Base-by-base conservation (phyloP, 2,329 filamentous ascomycete genomes). In the Cadophora malorum region DNA sequence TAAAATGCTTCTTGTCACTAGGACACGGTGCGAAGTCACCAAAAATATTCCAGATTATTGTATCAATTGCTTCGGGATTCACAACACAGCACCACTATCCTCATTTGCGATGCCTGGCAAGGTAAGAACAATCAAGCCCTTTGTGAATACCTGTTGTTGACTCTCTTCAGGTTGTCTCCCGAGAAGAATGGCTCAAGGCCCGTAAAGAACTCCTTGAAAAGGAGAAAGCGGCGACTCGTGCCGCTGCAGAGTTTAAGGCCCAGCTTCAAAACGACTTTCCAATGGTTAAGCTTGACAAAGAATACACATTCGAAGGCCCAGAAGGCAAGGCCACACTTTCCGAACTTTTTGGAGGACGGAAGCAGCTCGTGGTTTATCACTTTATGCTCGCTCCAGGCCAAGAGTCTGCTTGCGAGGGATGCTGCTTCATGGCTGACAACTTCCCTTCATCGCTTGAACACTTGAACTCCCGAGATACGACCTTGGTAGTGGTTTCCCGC, bases 321-420 rank as follows among this genome's bases (percentile, higher is more conserved):
- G 64, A 72, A 3, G 72, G 74, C 47, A 73, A 73, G 14, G 55
- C 74, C 31, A 74, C 70, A 1, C 71, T 81, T 23, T 8, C 50
- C 1, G 77, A 78, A 2, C 75, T 81, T 55, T 81, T 81, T 62
- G 72, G 73, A 5, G 74, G 73, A 62, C 76, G 76, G 33, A 74
- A 78, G 33, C 77, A 81, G 64, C 76, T 82, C 66, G 76, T 81
- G 55, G 67, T 84, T 45, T 83, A 83, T 70, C 81, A 83, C 73
- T 83, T 83, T 76, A 84, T 83, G 82, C 81, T 83, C 65, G 73
- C 70, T 0, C 79, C 80, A 1, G 70, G 74, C 3, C 72, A 77
- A 1, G 74, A 78, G 2, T 66, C 71, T 6, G 81, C 77, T 31
- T 83, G 81, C 66, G 67, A 73, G 19, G 80, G 79, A 5, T 83